These are phyloP conservation scores for Talaromyces sp. DNA, from an alignment of 2,329 filamentous ascomycete genomes.

Conservation along the genomic window DNA sequence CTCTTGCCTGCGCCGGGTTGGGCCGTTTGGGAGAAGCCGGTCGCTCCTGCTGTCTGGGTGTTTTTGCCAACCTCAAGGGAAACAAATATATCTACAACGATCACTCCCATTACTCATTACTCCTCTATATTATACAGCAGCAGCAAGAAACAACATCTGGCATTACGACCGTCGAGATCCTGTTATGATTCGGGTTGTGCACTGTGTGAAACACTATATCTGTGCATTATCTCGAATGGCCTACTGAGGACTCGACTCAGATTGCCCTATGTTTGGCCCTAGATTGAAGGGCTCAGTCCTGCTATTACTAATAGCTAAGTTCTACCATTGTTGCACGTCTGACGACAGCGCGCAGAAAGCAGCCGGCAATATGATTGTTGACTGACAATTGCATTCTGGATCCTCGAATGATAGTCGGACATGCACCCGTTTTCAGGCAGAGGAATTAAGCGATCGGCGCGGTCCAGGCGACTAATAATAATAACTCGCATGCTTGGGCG, in stretches of 20 bases:
- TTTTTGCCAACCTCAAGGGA: background rate
- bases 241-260: background rate
- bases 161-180: background rate
- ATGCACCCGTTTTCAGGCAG: background rate
- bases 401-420: background rate
- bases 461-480: background rate
- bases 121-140: too few relatives aligned
- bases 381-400: background rate
- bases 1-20: background rate
- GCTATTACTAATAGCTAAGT: background rate
- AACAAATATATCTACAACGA: background rate
- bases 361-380: background rate
- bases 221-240: too few relatives aligned
- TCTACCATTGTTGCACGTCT: background rate
- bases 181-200: background rate
- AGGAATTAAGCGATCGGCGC: background rate
- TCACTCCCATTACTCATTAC: too few relatives aligned
- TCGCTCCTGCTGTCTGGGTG: background rate
- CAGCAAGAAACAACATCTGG: background rate
- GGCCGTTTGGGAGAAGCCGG: background rate
- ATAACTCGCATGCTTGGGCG: background rate
- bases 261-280: background rate
- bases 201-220: too few relatives aligned
- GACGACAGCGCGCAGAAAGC: background rate
- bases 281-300: background rate